Evolutionary conservation across 805 yeast genomes (phyloP), one percentile per base, ranked within the genome.

Genomic region (Isabelozyma heimii): DNA sequence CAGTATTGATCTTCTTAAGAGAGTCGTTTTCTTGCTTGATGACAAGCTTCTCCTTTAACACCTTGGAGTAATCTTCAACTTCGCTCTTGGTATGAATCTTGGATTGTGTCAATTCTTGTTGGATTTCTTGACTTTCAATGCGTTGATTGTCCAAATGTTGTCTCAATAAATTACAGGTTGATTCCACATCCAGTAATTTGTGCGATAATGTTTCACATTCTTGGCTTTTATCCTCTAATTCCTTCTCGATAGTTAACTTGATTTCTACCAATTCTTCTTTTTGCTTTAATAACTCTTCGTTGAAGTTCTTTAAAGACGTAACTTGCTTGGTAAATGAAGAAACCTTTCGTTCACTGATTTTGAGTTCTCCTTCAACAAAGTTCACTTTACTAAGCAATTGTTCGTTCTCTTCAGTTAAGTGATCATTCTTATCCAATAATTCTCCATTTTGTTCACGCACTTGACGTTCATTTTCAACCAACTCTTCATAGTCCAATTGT

Each of bases 21-120:
- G 86, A 78, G 57, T 82, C 83, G 57, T 84, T 86, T 59, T 87
- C 94, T 62, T 87, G 89, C 20, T 73, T 67, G 4, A 83, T 64
- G 44, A 83, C 81, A 48, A 84, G 69, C 38, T 79, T 76, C 42
- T 82, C 82, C 42, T 79, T 78, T 50, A 83, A 61, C 33, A 72
- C 55, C 14, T 59, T 64, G 45, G 65, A 72, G 53, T 67, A 73
- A 45, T 69, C 76, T 50, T 53, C 58, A 8, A 54, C 62, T 49
- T 72, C 76, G 45, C 56, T 59, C 15, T 57, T 48, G 24, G 57
- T 60, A 16, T 59, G 63, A 33, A 53, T 48, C 56, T 57, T 66
- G 24, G 73, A 66, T 49, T 62, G 65, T 44, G 55, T 66, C 28
- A 74, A 56, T 46, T 74, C 79, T n/a, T 58, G 52, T 47, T 61